Evolutionary conservation across 2,329 filamentous ascomycete genomes (phyloP).

Genomic region (Botrytis tulipae): DNA sequence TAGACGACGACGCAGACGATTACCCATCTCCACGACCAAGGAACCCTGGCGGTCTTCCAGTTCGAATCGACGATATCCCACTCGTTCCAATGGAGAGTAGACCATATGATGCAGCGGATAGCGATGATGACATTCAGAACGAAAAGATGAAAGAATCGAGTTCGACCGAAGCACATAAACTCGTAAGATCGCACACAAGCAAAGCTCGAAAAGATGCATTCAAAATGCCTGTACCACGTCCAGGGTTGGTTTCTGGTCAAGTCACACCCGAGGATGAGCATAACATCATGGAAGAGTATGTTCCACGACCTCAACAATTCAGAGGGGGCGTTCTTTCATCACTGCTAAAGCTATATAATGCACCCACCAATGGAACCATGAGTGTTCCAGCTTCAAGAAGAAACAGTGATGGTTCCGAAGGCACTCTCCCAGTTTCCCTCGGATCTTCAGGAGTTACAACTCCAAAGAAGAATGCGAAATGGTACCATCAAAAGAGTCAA

Average conservation of each 20-base stretch:
- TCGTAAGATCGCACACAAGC: conserved; percentile 44
- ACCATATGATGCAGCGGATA: conserved; percentile 30
- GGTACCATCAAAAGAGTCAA: conserved; percentile 43
- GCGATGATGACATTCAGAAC: conserved; percentile 31
- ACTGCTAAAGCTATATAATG: conserved; percentile 67
- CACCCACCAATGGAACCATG: conserved; percentile 40
- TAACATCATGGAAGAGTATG: conserved; percentile 56
- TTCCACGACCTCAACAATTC: conserved; percentile 65
- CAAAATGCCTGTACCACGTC: conserved; percentile 23
- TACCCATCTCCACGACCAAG: conserved; percentile 14
- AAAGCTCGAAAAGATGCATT: conserved; percentile 30
- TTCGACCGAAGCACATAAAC: conserved; percentile 45
- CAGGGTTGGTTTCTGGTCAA: conserved; percentile 44
- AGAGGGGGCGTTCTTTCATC: conserved; percentile 71
- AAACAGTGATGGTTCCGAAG: conserved; percentile 37
- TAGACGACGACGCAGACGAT: conserved; percentile 34
- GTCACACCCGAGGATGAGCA: conserved; percentile 45
- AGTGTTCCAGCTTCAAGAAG: conserved; percentile 29
- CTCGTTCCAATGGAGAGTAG: conserved; percentile 34
- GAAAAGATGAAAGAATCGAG: conserved; percentile 27
- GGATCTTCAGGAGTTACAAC: conserved; percentile 44
- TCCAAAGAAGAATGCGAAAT: conserved; percentile 36
- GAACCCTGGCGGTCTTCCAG: conserved; percentile 25
- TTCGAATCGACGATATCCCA: conserved; percentile 39
- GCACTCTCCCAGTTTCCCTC: conserved; percentile 40